Percentiles rank a stretch among this genome's conserved stretches.
Evolutionary conservation across 495 filamentous ascomycete species (phyloP).

Genomic region (Opeltia flavorubescens): DNA sequence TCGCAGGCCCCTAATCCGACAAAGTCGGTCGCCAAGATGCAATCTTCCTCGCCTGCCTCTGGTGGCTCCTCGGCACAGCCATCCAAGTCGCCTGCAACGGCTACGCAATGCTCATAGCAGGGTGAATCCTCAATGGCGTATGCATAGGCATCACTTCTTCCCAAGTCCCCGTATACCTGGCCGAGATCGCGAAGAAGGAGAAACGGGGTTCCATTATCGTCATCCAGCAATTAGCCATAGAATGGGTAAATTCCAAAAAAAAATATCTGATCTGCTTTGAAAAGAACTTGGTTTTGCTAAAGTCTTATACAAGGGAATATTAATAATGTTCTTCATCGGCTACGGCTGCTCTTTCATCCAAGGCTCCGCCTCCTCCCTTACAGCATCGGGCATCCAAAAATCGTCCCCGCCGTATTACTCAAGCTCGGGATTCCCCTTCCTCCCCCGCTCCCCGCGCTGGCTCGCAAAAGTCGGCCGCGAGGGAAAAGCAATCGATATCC

Average conservation of each 20-base stretch:
- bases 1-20: conserved; percentile 54
- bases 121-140: conserved; percentile 57
- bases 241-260: too few relatives aligned
- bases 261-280: conserved; percentile 35
- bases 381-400: conserved; percentile 57
- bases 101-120: conserved; percentile 50
- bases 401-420: conserved; percentile 52
- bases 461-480: conserved; percentile 52
- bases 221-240: conserved; percentile 65
- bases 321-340: conserved; percentile 46
- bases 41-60: conserved; percentile 50
- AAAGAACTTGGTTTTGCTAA: too few relatives aligned
- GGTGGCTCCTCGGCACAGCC: conserved; percentile 57
- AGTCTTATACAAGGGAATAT: conserved; percentile 24
- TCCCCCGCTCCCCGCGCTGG: conserved; percentile 62
- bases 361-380: conserved; percentile 51
- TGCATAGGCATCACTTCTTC: conserved; percentile 63
- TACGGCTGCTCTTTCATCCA: conserved; percentile 48
- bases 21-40: conserved; percentile 48
- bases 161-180: conserved; percentile 71
- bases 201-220: conserved; percentile 56
- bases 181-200: conserved; percentile 53
- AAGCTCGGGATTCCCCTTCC: conserved; percentile 50
- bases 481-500: conserved; percentile 50
- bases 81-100: conserved; percentile 49